Conservation (phyloP, 2,329 filamentous ascomycete species). For the Penicillium oxalicum region DNA sequence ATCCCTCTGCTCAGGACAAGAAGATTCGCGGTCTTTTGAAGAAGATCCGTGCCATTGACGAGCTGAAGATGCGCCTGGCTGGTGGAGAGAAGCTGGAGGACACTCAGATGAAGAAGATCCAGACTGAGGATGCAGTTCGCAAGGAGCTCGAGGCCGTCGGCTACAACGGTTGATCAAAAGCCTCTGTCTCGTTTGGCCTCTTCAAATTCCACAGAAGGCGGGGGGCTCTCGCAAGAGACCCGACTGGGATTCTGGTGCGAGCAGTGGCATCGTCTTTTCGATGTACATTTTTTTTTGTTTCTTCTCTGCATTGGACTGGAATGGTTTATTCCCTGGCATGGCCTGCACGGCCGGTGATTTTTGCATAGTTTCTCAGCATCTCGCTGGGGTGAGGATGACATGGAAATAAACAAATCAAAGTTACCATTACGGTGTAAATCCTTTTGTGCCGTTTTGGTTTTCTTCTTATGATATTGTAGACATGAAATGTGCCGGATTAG, state of each 20-base stretch:
- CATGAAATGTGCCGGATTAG: too few relatives aligned
- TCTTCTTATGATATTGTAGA: too few relatives aligned
- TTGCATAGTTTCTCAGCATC: too few relatives aligned
- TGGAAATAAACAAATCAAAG: too few relatives aligned
- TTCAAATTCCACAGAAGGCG: not conserved
- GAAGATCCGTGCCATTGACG: conserved; percentile 96
- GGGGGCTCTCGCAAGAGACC: not conserved
- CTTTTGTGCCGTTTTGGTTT: too few relatives aligned
- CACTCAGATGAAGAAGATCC: conserved; percentile 97
- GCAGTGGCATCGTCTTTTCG: not conserved
- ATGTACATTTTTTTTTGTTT: too few relatives aligned
- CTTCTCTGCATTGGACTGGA: too few relatives aligned
- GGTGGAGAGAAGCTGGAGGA: conserved; percentile 95
- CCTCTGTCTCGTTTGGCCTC: not conserved
- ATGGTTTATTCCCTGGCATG: too few relatives aligned
- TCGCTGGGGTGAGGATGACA: too few relatives aligned
- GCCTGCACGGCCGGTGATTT: too few relatives aligned
- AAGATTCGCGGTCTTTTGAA: conserved; percentile 90
- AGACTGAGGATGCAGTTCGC: conserved; percentile 75
- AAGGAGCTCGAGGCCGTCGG: conserved; percentile 69
- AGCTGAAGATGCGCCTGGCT: conserved; percentile 93
- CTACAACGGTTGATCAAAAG: conserved; percentile 30
- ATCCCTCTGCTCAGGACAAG: conserved; percentile 73
- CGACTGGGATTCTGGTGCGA: not conserved
- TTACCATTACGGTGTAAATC: too few relatives aligned